Base-by-base conservation (phyloP, 148 eudicot genomes). In the Heliosperma pusillum region DNA sequence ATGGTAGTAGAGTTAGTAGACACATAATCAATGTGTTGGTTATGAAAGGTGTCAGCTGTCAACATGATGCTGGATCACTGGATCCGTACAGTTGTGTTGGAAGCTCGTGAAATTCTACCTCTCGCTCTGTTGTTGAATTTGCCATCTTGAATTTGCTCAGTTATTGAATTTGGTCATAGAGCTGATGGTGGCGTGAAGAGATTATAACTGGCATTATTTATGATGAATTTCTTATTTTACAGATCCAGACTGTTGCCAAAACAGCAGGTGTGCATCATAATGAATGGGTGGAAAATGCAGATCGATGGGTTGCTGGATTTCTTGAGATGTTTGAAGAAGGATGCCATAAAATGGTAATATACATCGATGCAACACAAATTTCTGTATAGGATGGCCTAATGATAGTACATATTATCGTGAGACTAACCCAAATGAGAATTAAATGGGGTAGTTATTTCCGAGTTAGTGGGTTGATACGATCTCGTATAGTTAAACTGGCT, bases 311-410 rank as follows among this genome's bases (percentile, higher is more conserved):
- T 10, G 80, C 87, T 80, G 98, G 98, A 60, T 93, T 93, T 74
- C 93, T 93, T 13, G 98, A 93, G 85, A 93, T 91, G 97, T 93
- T 93, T 77, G 98, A 93, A 87, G 98, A 93, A 88, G 86, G 98
- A 55, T 93, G 95, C 83, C 98, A 93, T 83, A 91, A 88, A 74
- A 85, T 82, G 81, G 83, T 78, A 47, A 11, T 10, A 15, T 45
- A 45, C 11, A 10, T 12, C 10, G 52, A 5, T 33, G 2, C 40
- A 33, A 33, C 40, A 33, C 40, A 33, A 33, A 33, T 33, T 33
- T 33, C 40, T 33, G 40, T 33, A 33, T 33, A 7, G 40, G 40
- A 33, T 33, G 3, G 40, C 40, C 40, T 33, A 33, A 33, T 33
- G 40, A 33, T 33, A 33, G 5, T 33, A 33, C 40, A 33, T 33